A percentile compares a stretch with the other conserved stretches of the same genome.
These are phyloP conservation scores for Kodamaea ohmeri DNA, from an alignment of 1,139 yeast species.

Conservation along the genomic window DNA sequence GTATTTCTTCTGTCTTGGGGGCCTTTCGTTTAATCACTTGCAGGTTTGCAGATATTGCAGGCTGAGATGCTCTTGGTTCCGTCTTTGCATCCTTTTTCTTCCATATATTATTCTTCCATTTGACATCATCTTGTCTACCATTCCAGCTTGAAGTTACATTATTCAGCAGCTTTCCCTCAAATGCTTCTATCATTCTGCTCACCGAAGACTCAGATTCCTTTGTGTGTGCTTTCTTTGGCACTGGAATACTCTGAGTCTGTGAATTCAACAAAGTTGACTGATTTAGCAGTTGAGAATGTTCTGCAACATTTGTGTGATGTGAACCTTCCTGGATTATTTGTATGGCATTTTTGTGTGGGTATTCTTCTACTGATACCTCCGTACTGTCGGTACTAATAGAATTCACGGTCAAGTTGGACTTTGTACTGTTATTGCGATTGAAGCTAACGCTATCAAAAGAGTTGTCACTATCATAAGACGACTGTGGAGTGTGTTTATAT, in stretches of 20 bases:
- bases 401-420: conserved; percentile 13
- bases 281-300: too few relatives aligned
- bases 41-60: too few relatives aligned
- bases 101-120: too few relatives aligned
- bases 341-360: neutral
- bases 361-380: conserved; percentile 6
- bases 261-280: too few relatives aligned
- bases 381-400: conserved; percentile 12
- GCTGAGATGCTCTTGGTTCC: too few relatives aligned
- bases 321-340: too few relatives aligned
- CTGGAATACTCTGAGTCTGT: neutral
- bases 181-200: conserved; percentile 1
- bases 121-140: too few relatives aligned
- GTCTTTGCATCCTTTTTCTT: too few relatives aligned
- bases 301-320: neutral
- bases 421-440: conserved; percentile 15
- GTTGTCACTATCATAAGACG: conserved; percentile 6
- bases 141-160: too few relatives aligned
- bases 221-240: conserved; percentile 3
- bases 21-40: too few relatives aligned
- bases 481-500: conserved; percentile 3
- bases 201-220: conserved; percentile 3
- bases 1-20: too few relatives aligned
- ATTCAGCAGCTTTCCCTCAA: conserved; percentile 1
- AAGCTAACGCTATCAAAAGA: conserved; percentile 6